These are phyloP conservation scores for Vicia sativa DNA, from an alignment of 306 rosid species.

Conservation along the genomic window DNA sequence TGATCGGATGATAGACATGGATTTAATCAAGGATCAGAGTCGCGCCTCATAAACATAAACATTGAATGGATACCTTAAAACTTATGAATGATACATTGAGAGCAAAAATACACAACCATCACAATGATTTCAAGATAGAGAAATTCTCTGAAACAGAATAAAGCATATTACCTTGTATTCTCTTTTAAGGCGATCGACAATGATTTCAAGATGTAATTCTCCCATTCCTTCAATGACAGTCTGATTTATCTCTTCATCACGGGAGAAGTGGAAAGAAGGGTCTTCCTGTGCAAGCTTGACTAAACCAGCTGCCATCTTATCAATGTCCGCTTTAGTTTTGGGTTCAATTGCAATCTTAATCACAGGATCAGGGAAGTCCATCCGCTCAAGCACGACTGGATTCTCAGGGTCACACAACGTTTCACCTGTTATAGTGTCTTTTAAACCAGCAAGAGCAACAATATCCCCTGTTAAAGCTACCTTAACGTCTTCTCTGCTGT, in stretches of 20 bases:
- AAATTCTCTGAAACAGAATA: constrained; percentile 15
- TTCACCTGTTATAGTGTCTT: constrained; percentile 94
- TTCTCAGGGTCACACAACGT: constrained; percentile 78
- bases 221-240: constrained; percentile 99
- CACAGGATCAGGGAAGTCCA: constrained; percentile 99
- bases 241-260: constrained; percentile 96
- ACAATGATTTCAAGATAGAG: no score
- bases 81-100: constrained; percentile 15
- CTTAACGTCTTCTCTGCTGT: constrained; percentile 96
- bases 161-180: constrained; percentile 75
- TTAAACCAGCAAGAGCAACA: constrained; percentile 90
- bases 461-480: constrained; percentile 88
- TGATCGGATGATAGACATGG: constrained; percentile 15
- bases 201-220: constrained; percentile 96
- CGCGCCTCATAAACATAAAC: constrained; percentile 5
- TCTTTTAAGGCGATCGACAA: constrained; percentile 93
- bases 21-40: constrained; percentile 20
- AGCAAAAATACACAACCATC: constrained; percentile 6
- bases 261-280: constrained; percentile 95
- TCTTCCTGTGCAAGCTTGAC: constrained; percentile 97
- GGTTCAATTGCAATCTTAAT: constrained; percentile 99
- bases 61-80: constrained; percentile 1
- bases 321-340: constrained; percentile 95
- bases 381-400: constrained; percentile 85
- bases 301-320: constrained; percentile 90